These are phyloP conservation scores for Zalaria sp. DNA, from an alignment of 2,329 filamentous ascomycete species.

Conservation along the genomic window DNA sequence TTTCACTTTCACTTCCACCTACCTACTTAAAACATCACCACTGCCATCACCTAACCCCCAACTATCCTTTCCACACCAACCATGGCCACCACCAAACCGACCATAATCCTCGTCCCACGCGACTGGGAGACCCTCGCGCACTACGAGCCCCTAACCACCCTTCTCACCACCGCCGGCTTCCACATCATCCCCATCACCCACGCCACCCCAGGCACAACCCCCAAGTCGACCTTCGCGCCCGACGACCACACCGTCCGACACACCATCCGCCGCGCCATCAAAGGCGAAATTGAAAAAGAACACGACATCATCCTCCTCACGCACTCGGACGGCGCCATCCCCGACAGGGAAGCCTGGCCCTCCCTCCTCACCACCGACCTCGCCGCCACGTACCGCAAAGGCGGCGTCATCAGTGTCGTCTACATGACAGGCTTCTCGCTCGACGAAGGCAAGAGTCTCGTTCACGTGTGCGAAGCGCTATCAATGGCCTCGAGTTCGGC, in stretches of 20 bases:
- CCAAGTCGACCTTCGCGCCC: not conserved
- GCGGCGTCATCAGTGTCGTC: constrained; percentile 13
- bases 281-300: constrained; percentile 8
- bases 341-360: constrained; percentile 13
- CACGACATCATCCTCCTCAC: constrained; percentile 14
- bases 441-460: constrained; percentile 8
- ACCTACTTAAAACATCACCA: too few species aligned
- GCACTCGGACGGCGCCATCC: constrained; percentile 17
- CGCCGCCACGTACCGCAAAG: constrained; percentile 2
- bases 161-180: constrained; percentile 11
- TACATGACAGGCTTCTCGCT: constrained; percentile 13
- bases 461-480: constrained; percentile 7
- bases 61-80: not conserved
- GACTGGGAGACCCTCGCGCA: constrained; percentile 13
- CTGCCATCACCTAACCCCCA: not conserved
- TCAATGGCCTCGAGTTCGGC: constrained; percentile 3
- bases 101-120: constrained; percentile 14
- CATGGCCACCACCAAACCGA: not conserved
- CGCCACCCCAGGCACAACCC: constrained; percentile 7
- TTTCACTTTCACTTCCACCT: too few species aligned
- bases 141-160: constrained; percentile 9
- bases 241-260: constrained; percentile 11
- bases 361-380: constrained; percentile 8
- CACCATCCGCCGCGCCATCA: constrained; percentile 9
- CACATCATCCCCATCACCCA: constrained; percentile 9